Conservation (phyloP, 768 basidiomycete species). For the Tephrocybe sp. region DNA sequence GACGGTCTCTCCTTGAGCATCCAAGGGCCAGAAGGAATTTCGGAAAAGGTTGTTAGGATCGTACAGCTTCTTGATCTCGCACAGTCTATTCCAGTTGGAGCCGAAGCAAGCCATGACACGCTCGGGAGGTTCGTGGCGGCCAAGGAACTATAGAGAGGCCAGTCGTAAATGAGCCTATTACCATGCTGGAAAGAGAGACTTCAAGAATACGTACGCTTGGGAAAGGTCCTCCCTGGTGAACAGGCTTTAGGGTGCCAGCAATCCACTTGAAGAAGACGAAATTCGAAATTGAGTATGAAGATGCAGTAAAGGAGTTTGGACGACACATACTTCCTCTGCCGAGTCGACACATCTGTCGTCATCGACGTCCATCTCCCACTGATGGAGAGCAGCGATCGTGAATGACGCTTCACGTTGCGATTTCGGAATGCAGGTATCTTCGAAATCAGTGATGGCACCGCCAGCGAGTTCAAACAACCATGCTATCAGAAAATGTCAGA, state of each 20-base stretch:
- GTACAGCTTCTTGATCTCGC: conserved; percentile 68
- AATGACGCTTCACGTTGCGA: conserved; percentile 77
- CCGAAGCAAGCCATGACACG: conserved; percentile 71
- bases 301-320: not conserved
- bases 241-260: conserved; percentile 62
- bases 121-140: conserved; percentile 60
- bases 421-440: conserved; percentile 73
- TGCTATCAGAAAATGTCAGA: conserved; percentile 39
- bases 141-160: conserved; percentile 57
- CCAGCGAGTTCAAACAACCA: conserved; percentile 93
- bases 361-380: conserved; percentile 84
- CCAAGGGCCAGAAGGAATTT: conserved; percentile 80
- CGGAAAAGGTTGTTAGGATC: conserved; percentile 77
- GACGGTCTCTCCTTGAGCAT: conserved; percentile 52
- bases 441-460: conserved; percentile 72
- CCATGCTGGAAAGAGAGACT: conserved; percentile 4
- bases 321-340: conserved; percentile 66
- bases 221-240: conserved; percentile 75
- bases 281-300: conserved; percentile 5
- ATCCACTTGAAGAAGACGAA: conserved; percentile 63
- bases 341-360: conserved; percentile 80
- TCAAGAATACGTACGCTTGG: conserved; percentile 56
- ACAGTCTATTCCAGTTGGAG: conserved; percentile 68
- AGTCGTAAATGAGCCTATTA: conserved; percentile 11
- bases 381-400: conserved; percentile 86